Percentiles rank a stretch among this genome's conserved stretches.
Conservation (phyloP, 306 rosid genomes). For the Sindora glabra region DNA sequence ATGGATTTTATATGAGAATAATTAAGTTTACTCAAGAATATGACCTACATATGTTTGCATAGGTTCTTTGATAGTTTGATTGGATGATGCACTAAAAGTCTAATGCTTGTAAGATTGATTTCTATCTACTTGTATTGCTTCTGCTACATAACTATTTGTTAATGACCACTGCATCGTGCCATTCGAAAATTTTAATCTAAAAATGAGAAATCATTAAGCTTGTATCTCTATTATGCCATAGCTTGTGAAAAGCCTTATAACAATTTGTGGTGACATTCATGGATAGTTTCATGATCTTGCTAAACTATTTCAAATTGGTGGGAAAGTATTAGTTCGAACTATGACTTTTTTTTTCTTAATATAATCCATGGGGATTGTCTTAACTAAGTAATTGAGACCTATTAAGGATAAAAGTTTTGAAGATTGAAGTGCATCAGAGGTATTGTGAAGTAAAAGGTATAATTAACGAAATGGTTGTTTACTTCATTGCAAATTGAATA, state of each 20-base stretch:
- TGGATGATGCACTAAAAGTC: too few relatives aligned
- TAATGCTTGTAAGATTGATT: too few relatives aligned
- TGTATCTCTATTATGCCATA: slow-evolving; percentile 29
- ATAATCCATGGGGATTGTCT: slow-evolving; percentile 29
- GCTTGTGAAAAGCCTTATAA: slow-evolving; percentile 99
- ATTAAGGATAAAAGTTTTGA: slow-evolving; percentile 25
- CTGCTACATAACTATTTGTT: not conserved
- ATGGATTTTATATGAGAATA: too few relatives aligned
- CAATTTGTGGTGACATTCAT: slow-evolving; percentile 98
- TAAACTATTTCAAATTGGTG: slow-evolving; percentile 96
- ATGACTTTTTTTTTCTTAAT: slow-evolving; percentile 23
- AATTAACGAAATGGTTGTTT: slow-evolving; percentile 18
- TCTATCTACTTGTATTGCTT: not conserved
- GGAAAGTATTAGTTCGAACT: slow-evolving; percentile 70
- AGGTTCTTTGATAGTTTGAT: too few relatives aligned
- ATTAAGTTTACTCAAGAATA: too few relatives aligned
- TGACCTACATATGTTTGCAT: too few relatives aligned
- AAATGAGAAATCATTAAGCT: slow-evolving; percentile 17
- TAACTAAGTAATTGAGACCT: slow-evolving; percentile 35
- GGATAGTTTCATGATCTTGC: slow-evolving; percentile 99
- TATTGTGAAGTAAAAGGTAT: slow-evolving; percentile 24
- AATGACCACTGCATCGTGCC: not conserved
- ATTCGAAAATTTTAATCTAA: not conserved
- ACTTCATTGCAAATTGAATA: slow-evolving; percentile 13
- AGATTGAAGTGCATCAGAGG: slow-evolving; percentile 32